Base-by-base conservation (phyloP, 257 asterid species). In the Solanum commersonii region DNA sequence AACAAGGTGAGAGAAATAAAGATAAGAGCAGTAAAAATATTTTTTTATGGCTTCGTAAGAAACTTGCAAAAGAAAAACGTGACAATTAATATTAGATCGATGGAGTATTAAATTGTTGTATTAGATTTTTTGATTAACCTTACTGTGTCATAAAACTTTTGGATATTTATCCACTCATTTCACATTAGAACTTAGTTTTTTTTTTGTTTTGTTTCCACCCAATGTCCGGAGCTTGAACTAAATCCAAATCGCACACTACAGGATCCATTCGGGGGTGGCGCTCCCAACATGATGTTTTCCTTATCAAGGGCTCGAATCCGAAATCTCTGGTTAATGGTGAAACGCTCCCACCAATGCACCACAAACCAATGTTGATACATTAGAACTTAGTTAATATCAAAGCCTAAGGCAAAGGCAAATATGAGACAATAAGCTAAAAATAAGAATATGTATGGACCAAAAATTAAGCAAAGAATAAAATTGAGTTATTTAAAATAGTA, bases 221-320 rank as follows among this genome's bases (percentile, higher is more conserved):
- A 0, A 0, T 44, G 16, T 12, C 6, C 18, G 0, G 0, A 44
- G 52, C 18, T 44, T 13, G 6, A 0, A 44, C 18, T 13, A 44
- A 13, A 44, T 44, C 18, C 52, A 44, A 0, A 44, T 13, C 18
- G 2, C 6, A 4, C 52, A 44, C 0, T 44, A 18, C 52, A 44
- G 0, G 52, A 0, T 44, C 52, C 52, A 44, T 12, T 44, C 2
- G 18, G 18, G 59, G 52, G 52, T 12, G 52, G 0, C 52, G 0
- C 52, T 44, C 52, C 52, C 2, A 44, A 44, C 52, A 13, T 4
- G 18, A 4, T 44, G 0, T 44, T 44, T 44, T 44, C 6, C 52
- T 4, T 44, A 44, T 13, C 16, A 3, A 40, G 13, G 46, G 13
- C 0, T 40, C 13, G 3, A 40, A 40, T 3, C 5, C 0, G 0